Evolutionary conservation across 2,329 filamentous ascomycete species (phyloP).

Genomic region (Colletotrichum higginsianum): DNA sequence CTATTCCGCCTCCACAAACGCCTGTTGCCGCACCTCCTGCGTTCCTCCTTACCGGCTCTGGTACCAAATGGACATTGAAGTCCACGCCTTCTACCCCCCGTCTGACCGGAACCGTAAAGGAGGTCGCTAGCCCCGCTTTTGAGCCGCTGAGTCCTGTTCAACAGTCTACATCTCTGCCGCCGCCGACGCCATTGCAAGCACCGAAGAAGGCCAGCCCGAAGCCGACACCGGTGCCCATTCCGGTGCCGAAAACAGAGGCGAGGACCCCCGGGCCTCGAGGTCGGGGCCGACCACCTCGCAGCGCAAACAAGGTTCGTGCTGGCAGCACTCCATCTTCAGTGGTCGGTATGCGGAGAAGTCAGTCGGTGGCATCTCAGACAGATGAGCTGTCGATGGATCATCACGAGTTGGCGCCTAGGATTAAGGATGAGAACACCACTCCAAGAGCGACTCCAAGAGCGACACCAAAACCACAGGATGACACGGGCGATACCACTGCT

Average conservation of each 20-base stretch:
- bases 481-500: slow-evolving; percentile 69
- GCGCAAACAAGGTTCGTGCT: slow-evolving; percentile 53
- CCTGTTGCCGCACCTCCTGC: slow-evolving; percentile 48
- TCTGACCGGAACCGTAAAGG: slow-evolving; percentile 48
- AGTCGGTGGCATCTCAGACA: slow-evolving; percentile 62
- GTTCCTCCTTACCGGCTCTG: slow-evolving; percentile 55
- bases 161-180: slow-evolving; percentile 55
- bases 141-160: slow-evolving; percentile 73
- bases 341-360: slow-evolving; percentile 55
- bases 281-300: slow-evolving; percentile 56
- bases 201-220: slow-evolving; percentile 55
- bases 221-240: slow-evolving; percentile 34
- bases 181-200: slow-evolving; percentile 50
- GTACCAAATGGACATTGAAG: slow-evolving; percentile 72
- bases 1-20: slow-evolving; percentile 52
- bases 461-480: slow-evolving; percentile 65
- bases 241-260: slow-evolving; percentile 47
- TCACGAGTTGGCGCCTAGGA: slow-evolving; percentile 55
- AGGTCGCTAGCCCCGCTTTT: slow-evolving; percentile 66
- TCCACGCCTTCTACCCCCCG: slow-evolving; percentile 72
- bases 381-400: slow-evolving; percentile 65
- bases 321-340: slow-evolving; percentile 54
- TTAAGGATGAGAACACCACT: slow-evolving; percentile 74
- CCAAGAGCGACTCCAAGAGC: slow-evolving; percentile 38
- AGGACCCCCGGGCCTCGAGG: slow-evolving; percentile 45